Percentiles rank a stretch among this genome's conserved stretches.
Conservation (phyloP, 1,284 basidiomycete species). For the Acaromyces ingoldii region DNA sequence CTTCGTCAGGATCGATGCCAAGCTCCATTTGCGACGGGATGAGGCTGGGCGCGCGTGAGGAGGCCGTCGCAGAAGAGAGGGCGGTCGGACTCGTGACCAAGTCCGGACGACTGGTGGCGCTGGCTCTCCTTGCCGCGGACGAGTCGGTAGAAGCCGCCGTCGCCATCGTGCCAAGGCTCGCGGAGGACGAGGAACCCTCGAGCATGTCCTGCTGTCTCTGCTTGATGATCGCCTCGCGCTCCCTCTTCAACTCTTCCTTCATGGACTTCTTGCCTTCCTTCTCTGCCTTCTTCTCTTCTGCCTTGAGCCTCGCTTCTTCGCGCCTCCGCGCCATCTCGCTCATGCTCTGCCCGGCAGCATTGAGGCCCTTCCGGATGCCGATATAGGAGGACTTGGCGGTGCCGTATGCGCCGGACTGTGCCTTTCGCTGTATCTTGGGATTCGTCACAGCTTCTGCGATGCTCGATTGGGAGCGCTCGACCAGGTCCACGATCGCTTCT, state of each 20-base stretch:
- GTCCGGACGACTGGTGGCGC: no score
- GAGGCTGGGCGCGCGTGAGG: no score
- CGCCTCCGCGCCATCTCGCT: constrained; percentile 5
- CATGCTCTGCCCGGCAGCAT: neutral
- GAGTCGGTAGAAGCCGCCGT: no score
- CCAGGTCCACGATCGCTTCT: constrained; percentile 7
- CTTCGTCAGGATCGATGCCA: neutral
- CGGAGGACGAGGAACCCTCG: no score
- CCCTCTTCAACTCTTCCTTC: constrained; percentile 9
- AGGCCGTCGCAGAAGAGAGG: no score
- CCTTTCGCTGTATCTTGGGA: constrained; percentile 6
- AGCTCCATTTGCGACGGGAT: no score
- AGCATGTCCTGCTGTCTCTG: neutral
- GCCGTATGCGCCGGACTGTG: neutral
- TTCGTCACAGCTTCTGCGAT: constrained; percentile 9
- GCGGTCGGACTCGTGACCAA: no score
- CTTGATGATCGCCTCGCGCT: constrained; percentile 6
- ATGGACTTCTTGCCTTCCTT: constrained; percentile 7
- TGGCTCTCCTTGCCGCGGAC: no score
- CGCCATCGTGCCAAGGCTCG: no score
- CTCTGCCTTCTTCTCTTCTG: constrained; percentile 10
- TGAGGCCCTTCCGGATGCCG: constrained; percentile 1
- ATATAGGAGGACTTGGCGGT: neutral
- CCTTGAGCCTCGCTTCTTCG: constrained; percentile 2
- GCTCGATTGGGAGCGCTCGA: constrained; percentile 1